Evolutionary conservation across 192 early-diverging fungal species (phyloP), one percentile per base, ranked within the genome.

Genomic region (Funneliformis mosseae): DNA sequence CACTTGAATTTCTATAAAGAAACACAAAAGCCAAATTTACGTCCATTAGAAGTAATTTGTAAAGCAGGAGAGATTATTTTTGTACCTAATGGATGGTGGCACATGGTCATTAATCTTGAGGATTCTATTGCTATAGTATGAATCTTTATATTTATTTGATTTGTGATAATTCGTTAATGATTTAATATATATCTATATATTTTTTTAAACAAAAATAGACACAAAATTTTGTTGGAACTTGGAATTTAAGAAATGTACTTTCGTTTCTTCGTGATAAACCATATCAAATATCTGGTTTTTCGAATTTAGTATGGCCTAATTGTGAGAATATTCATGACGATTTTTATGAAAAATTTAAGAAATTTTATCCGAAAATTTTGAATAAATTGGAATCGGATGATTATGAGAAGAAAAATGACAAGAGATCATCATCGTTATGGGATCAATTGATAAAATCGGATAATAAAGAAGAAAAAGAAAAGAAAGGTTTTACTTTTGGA

Each of bases 61-160:
- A 71, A 86, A 28, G 88, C 87, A 18, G 93, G 93, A 18, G 93
- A 94, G 73, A 77, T 93, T 62, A 83, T 93, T 77, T 93, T 91
- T 84, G 92, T 94, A 3, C 93, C 93, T 1, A 77, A 85, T 43
- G 90, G 90, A 25, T 94, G 93, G 93, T 94, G 92, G 92, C 93
- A 94, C 84, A 86, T 84, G 42, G 93, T 94, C 64, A 87, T 94
- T 73, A 94, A 94, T 70, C 76, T 94, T 38, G 90, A 90, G 23
- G 88, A 89, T 55, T 85, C 86, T 59, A 92, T 94, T 61, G 93
- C 92, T 11, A 75, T 93, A 71, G 77, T 70, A 60, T 41, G 42
- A 27, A 5, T 42, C 25, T 45, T n/a, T n/a, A n/a, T 18, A 21
- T 43, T 69, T n/a, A 21, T 71, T 68, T 41, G 41, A 25, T 73